Percentiles rank a stretch among this genome's conserved stretches.
Conservation (phyloP, 345 rosid genomes). For the Corchorus capsularis region DNA sequence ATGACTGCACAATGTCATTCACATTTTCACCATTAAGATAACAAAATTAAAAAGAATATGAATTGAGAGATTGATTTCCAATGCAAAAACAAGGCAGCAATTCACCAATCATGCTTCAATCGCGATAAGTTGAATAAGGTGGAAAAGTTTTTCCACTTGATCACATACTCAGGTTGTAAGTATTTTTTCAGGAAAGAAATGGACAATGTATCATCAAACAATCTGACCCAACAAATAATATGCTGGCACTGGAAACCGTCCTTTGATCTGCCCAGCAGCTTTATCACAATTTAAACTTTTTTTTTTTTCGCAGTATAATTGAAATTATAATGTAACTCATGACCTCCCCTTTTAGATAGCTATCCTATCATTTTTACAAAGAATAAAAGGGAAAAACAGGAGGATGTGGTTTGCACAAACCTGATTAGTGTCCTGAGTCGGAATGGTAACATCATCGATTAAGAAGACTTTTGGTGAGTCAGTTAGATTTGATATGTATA, state of each 20-base stretch:
- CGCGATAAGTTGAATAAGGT: too few species aligned
- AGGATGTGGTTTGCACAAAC: conserved; percentile 34
- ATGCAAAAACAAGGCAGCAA: too few species aligned
- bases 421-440: conserved; percentile 92
- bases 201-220: neutral
- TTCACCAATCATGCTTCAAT: too few species aligned
- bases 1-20: conserved; percentile 58
- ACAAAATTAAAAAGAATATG: too few species aligned
- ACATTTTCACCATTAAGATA: neutral
- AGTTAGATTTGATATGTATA: conserved; percentile 57
- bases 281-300: neutral
- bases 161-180: neutral
- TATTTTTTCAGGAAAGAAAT: neutral
- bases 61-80: too few species aligned
- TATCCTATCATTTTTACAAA: neutral
- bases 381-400: too few species aligned
- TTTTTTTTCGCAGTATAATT: neutral
- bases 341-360: neutral
- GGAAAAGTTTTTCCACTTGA: neutral
- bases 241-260: neutral
- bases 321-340: neutral
- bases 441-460: conserved; percentile 66
- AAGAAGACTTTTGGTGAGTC: conserved; percentile 82
- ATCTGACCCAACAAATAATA: neutral
- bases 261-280: neutral